Percentiles rank a stretch among this genome's conserved stretches.
These are phyloP conservation scores for Pseudogymnoascus sp. DNA, from an alignment of 2,329 filamentous ascomycete genomes.

Conservation along the genomic window DNA sequence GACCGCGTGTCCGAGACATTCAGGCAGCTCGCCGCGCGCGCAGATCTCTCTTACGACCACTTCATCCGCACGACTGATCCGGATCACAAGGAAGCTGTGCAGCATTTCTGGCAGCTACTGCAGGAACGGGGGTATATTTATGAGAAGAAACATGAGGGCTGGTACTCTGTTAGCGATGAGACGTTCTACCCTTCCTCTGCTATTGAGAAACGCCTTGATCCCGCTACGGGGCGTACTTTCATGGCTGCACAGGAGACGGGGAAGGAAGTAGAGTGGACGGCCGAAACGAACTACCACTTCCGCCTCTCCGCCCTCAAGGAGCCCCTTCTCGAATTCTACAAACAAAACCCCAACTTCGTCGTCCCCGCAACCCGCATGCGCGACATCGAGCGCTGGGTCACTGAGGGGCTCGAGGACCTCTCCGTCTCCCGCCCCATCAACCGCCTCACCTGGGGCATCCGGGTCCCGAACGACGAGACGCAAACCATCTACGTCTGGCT, in stretches of 20 bases:
- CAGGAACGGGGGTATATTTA: conserved; percentile 74
- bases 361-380: conserved; percentile 65
- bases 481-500: conserved; percentile 99
- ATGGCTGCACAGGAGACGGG: conserved; percentile 83
- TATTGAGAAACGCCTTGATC: conserved; percentile 68
- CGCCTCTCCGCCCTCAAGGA: conserved; percentile 76
- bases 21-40: conserved; percentile 62
- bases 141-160: conserved; percentile 79
- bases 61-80: conserved; percentile 90
- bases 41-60: conserved; percentile 69
- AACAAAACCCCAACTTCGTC: conserved; percentile 70
- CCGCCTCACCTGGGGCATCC: conserved; percentile 80
- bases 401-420: conserved; percentile 73
- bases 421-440: conserved; percentile 79
- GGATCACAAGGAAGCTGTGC: conserved; percentile 75
- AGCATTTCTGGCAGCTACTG: conserved; percentile 82
- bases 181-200: conserved; percentile 81
- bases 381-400: conserved; percentile 73
- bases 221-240: conserved; percentile 73
- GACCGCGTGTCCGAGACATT: conserved; percentile 79
- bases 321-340: conserved; percentile 62
- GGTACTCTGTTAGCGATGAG: conserved; percentile 96
- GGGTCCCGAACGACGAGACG: conserved; percentile 71
- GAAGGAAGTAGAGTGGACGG: conserved; percentile 89
- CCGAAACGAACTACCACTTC: conserved; percentile 93